These are phyloP conservation scores for Umbelopsis ramanniana DNA, from an alignment of 192 early-diverging fungal genomes.

Conservation along the genomic window DNA sequence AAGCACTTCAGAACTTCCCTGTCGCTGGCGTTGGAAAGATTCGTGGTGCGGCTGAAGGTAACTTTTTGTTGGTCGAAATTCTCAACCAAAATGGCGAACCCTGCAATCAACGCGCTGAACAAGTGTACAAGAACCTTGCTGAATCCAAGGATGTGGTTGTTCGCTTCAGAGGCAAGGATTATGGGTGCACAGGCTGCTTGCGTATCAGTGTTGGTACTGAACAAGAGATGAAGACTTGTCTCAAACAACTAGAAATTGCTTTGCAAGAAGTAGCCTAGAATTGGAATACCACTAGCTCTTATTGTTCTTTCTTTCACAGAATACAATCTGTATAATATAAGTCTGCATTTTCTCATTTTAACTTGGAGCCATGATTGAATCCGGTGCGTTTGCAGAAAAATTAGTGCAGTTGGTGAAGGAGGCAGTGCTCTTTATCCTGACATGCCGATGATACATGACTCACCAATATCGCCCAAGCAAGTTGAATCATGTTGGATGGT, in stretches of 20 bases:
- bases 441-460: slow-evolving; percentile 30
- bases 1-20: slow-evolving; percentile 50
- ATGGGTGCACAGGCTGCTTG: slow-evolving; percentile 92
- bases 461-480: slow-evolving; percentile 17
- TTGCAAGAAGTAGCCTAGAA: slow-evolving; percentile 28
- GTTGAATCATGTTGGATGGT: background rate
- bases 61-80: slow-evolving; percentile 93
- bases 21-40: slow-evolving; percentile 74
- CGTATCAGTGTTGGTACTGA: slow-evolving; percentile 92
- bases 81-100: slow-evolving; percentile 67
- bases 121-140: slow-evolving; percentile 85
- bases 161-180: slow-evolving; percentile 89
- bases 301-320: background rate
- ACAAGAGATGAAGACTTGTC: slow-evolving; percentile 77
- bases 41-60: slow-evolving; percentile 89
- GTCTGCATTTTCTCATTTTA: background rate
- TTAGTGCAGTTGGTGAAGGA: slow-evolving; percentile 19
- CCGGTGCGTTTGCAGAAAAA: background rate
- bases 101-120: slow-evolving; percentile 71
- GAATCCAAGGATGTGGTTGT: slow-evolving; percentile 88
- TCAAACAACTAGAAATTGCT: slow-evolving; percentile 54
- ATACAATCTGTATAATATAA: slow-evolving; percentile 11
- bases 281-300: background rate
- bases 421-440: slow-evolving; percentile 24
- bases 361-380: background rate